Evolutionary conservation across 192 early-diverging fungal genomes (phyloP).

Genomic region (Pilobolus umbonatus): DNA sequence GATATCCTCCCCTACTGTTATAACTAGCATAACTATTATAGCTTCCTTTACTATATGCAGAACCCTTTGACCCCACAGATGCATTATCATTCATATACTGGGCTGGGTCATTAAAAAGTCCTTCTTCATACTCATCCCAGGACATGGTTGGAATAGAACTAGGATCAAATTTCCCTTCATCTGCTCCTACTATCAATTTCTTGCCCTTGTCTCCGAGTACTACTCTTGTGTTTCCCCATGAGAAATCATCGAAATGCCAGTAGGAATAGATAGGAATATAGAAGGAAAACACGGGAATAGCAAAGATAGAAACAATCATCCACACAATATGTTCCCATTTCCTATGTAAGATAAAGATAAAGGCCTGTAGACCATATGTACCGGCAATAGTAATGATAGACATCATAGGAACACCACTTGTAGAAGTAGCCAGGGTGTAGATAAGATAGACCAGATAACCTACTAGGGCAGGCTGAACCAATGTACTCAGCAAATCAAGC

Average conservation of each 20-base stretch:
- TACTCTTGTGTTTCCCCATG: conserved; percentile 95
- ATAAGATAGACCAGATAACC: conserved; percentile 83
- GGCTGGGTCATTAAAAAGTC: conserved; percentile 42
- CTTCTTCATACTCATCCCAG: conserved; percentile 78
- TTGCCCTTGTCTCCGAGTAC: conserved; percentile 83
- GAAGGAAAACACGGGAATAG: conserved; percentile 83
- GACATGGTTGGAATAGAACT: conserved; percentile 66
- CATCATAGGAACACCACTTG: conserved; percentile 64
- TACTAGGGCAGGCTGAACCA: conserved; percentile 88
- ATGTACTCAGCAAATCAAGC: conserved; percentile 85
- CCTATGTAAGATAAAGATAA: conserved; percentile 68
- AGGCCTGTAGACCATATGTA: conserved; percentile 82
- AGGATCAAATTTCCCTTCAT: conserved; percentile 73
- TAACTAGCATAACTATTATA: conserved; percentile 28
- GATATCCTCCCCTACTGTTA: neutral
- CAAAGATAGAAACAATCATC: conserved; percentile 94
- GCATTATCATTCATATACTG: conserved; percentile 25
- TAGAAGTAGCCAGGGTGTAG: conserved; percentile 52
- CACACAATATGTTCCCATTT: conserved; percentile 91
- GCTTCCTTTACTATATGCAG: conserved; percentile 38
- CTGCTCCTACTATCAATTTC: conserved; percentile 51
- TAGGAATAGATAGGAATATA: conserved; percentile 85
- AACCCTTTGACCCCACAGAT: conserved; percentile 44
- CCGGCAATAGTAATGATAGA: conserved; percentile 79
- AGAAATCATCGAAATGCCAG: conserved; percentile 99